Base-by-base conservation (phyloP, 1,139 yeast species). In the Taphrina confusa region DNA sequence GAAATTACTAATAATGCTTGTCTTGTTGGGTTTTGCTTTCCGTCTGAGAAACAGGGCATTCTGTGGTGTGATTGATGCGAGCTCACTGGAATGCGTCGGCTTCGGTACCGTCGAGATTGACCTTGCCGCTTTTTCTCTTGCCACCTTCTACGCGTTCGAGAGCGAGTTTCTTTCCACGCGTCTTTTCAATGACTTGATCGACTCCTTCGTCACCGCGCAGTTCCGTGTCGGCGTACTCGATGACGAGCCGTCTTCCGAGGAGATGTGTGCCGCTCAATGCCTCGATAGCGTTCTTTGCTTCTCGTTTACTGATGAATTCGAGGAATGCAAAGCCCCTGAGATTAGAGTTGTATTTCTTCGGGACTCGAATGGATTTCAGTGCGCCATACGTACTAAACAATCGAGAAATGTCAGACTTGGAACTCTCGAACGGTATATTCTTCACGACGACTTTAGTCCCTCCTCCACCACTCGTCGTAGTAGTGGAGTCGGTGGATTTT, bases 261-360 rank as follows among this genome's bases (percentile, higher is more conserved):
- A 92, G 85, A 80, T 92, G 99, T 1, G 94, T 96, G 64, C 98
- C 98, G 72, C 85, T 87, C 66, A 92, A 80, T 71, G 91, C 94
- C 68, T 84, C 84, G 91, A 92, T 87, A n/a, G 97, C 98, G 70
- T 79, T 83, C 71, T 87, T 96, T 1, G 98, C 97, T 73, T 92
- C 99, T 73, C 90, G 88, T 42, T 89, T 80, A 49, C 94, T 77
- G 18, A 86, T 78, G 70, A 87, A 94, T 73, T 92, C 99, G 51
- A 94, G 96, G 73, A 92, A 92, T 0, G 98, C 98, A 76, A 92
- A 92, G 71, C 99, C 99, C 72, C 98, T 83, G 14, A 97, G 95
- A 34, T 91, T 82, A 72, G 86, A 87, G 78, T 92, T 95, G 76
- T 91, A 90, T 73, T 94, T 94, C 80, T 87, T 87, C 28, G 99